Conservation (phyloP, 139 green algal genomes). For the Haematococcus lacustris region DNA sequence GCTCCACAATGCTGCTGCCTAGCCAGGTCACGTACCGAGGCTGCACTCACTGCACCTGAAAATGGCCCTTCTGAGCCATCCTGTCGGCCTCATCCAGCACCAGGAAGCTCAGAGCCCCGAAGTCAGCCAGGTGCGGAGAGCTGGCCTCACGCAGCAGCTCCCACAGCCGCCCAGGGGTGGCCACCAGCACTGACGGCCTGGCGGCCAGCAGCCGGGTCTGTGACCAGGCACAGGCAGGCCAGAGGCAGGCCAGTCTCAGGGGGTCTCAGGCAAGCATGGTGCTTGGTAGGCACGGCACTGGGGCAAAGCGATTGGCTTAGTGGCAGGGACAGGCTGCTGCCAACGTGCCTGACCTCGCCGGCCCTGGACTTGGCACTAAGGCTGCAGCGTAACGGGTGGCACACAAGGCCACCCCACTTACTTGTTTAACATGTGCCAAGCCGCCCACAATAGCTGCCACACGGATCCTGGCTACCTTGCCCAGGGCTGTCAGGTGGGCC, state of each 20-base stretch:
- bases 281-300: too few species aligned
- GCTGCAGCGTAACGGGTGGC: too few species aligned
- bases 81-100: slow-evolving; percentile 94
- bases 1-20: too few species aligned
- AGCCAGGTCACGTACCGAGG: too few species aligned
- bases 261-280: too few species aligned
- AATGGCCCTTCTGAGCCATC: slow-evolving; percentile 77
- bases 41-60: too few species aligned
- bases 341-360: too few species aligned
- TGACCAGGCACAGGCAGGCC: too few species aligned
- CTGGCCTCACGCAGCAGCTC: slow-evolving; percentile 72
- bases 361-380: too few species aligned
- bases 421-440: slow-evolving; percentile 81
- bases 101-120: slow-evolving; percentile 70
- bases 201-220: slow-evolving; percentile 66
- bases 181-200: slow-evolving; percentile 74
- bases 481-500: slow-evolving; percentile 58
- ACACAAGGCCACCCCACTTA: not conserved
- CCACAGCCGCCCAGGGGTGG: slow-evolving; percentile 92
- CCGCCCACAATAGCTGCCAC: slow-evolving; percentile 86
- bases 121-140: slow-evolving; percentile 49
- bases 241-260: too few species aligned
- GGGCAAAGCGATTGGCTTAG: too few species aligned
- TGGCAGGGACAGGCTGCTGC: too few species aligned
- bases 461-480: slow-evolving; percentile 48